A percentile compares a stretch with the other conserved stretches of the same genome.
Conservation (phyloP, 2,329 filamentous ascomycete genomes). For the Coleophoma crateriformis region DNA sequence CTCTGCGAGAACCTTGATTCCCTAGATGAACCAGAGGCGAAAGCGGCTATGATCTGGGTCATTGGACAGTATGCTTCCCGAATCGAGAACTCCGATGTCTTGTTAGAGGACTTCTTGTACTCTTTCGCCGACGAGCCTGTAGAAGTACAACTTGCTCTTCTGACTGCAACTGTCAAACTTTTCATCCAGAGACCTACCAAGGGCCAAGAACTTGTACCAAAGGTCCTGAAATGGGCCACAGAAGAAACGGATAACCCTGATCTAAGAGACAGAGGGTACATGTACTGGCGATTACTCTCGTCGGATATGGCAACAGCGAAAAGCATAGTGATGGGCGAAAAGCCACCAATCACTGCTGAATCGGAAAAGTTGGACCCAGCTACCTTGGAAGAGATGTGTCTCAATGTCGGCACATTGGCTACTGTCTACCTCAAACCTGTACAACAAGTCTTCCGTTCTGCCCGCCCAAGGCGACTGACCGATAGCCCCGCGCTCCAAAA, state of each 20-base stretch:
- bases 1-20: constrained; percentile 96
- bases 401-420: constrained; percentile 91
- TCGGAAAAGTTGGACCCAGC: constrained; percentile 87
- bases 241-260: constrained; percentile 99
- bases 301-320: constrained; percentile 86
- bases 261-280: constrained; percentile 90
- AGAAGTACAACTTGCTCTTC: constrained; percentile 88
- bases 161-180: constrained; percentile 94
- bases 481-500: constrained; percentile 85
- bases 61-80: constrained; percentile 97
- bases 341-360: constrained; percentile 93
- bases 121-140: constrained; percentile 92
- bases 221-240: constrained; percentile 96
- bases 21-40: constrained; percentile 93
- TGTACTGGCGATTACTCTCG: constrained; percentile 97
- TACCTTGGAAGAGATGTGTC: constrained; percentile 94
- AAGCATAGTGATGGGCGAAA: constrained; percentile 92
- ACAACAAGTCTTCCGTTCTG: constrained; percentile 90
- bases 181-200: constrained; percentile 97
- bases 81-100: constrained; percentile 91
- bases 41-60: constrained; percentile 98
- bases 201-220: constrained; percentile 86
- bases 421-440: constrained; percentile 98
- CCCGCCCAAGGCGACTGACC: constrained; percentile 70
- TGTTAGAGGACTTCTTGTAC: constrained; percentile 92